Base-by-base conservation (phyloP, 2,329 filamentous ascomycete species). In the Exophiala phaeomuriformis region DNA sequence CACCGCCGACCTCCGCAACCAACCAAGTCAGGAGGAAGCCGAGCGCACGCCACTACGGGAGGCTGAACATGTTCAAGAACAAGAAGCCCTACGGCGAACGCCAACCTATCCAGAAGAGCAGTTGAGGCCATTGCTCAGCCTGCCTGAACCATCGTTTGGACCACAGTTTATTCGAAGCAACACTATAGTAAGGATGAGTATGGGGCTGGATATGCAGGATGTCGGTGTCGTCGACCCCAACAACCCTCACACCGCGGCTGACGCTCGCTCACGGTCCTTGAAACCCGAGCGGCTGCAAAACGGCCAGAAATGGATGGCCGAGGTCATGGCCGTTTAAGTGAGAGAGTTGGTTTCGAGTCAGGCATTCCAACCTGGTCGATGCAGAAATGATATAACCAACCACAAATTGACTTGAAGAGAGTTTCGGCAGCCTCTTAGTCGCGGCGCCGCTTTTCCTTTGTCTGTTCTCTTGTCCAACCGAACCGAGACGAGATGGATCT, bases 251-350 rank as follows among this genome's bases (percentile, higher is more conserved):
- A 2, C 19, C 1, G 19, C 19, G 19, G 19, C 19, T 19, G 19
- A 19, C 19, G 19, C 47, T n/a, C 39, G 32, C 3, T 9, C 47
- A n/a, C 39, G 31, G 8, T 6, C 31, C 27, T 3, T 47, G 1
- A 37, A 44, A 27, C 7, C 35, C 8, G 32, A 47, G 6, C 6
- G 10, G 19, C 19, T 19, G 4, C 31, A 37, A 10, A 46, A 47
- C 4, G 49, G 43, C 10, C 49, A 52, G 6, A 49, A 53, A 39
- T 53, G 50, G 39, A 42, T 51, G 35, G 42, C 52, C 30, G 47
- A 55, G 27, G 37, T 55, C 37, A 51, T 55, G 35, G 44, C 47
- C 31, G 41, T 55, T 3, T 52, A 36, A 37, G 54, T 28, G 2
- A 7, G 33, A 36, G 33, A n/a, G n/a, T 2, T 2, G 37, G 19